Evolutionary conservation across 352 stramenopile genomes (phyloP).

Genomic region (Phytopythium aichiense): DNA sequence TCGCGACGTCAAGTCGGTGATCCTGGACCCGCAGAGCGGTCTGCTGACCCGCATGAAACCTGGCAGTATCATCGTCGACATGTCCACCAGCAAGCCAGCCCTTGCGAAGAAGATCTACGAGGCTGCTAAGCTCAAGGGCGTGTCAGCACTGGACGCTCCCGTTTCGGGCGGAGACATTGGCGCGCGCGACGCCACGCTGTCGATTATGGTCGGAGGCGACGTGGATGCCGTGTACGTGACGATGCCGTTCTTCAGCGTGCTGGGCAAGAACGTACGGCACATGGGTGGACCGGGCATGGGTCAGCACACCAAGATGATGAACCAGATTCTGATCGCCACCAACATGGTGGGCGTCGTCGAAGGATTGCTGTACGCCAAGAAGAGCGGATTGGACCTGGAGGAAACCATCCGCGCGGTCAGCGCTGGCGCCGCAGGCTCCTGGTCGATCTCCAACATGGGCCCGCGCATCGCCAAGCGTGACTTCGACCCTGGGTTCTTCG

Average conservation of each 20-base stretch:
- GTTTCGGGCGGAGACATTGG: constrained; percentile 88
- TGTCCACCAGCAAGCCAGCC: constrained; percentile 87
- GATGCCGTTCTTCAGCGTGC: constrained; percentile 85
- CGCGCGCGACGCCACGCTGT: constrained; percentile 81
- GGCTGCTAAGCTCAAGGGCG: constrained; percentile 57
- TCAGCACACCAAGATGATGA: constrained; percentile 92
- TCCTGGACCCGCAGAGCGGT: constrained; percentile 62
- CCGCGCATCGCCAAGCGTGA: constrained; percentile 86
- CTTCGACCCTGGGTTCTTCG: constrained; percentile 89
- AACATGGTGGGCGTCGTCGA: constrained; percentile 90
- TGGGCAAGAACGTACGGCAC: constrained; percentile 89
- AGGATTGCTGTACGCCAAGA: constrained; percentile 86
- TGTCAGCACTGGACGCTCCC: constrained; percentile 75
- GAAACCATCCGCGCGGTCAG: constrained; percentile 86
- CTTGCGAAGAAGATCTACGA: constrained; percentile 89
- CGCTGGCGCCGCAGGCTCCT: constrained; percentile 81
- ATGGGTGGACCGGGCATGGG: constrained; percentile 81
- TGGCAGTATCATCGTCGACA: constrained; percentile 86
- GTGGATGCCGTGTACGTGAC: constrained; percentile 72
- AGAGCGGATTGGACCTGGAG: constrained; percentile 82
- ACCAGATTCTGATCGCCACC: constrained; percentile 87
- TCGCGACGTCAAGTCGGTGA: constrained; percentile 74
- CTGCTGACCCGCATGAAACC: constrained; percentile 67
- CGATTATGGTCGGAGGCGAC: constrained; percentile 90
- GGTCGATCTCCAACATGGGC: constrained; percentile 89